Evolutionary conservation across 2,329 filamentous ascomycete genomes (phyloP).

Genomic region (Fusarium sp.): DNA sequence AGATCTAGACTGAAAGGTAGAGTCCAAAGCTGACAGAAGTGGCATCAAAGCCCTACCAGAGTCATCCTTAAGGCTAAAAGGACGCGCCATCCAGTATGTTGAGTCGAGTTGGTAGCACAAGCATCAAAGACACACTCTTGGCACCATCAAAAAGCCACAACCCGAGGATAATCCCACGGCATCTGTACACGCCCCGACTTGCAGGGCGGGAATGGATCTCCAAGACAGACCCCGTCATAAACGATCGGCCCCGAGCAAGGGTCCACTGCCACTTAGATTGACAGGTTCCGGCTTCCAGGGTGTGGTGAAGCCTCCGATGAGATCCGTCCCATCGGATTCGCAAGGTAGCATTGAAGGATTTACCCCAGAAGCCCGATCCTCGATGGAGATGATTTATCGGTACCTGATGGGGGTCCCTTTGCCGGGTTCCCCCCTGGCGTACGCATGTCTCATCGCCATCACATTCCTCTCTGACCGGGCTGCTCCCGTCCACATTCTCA

Average conservation of each 20-base stretch:
- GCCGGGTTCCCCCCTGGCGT: conserved; percentile 12
- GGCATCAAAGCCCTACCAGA: conserved; percentile 1
- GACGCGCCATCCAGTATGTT: conserved; percentile 56
- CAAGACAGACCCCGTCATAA: conserved; percentile 34
- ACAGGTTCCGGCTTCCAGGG: conserved; percentile 44
- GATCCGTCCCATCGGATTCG: conserved; percentile 37
- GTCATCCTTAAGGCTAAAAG: conserved; percentile 11
- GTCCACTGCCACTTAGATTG: conserved; percentile 33
- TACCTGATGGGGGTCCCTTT: conserved; percentile 26
- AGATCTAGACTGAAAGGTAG: background rate
- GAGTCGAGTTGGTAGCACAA: conserved; percentile 49
- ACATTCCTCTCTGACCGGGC: conserved; percentile 44
- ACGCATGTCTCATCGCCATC: conserved; percentile 41
- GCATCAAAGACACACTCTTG: conserved; percentile 31
- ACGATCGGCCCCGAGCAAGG: conserved; percentile 31
- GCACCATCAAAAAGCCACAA: conserved; percentile 32
- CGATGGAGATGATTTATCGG: conserved; percentile 25
- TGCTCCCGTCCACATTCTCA: conserved; percentile 48
- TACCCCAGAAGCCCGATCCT: conserved; percentile 36
- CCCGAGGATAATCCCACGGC: conserved; percentile 20
- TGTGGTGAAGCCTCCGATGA: conserved; percentile 23
- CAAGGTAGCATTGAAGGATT: conserved; percentile 27
- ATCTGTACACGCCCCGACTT: conserved; percentile 22
- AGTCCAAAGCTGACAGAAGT: background rate
- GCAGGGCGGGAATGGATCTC: conserved; percentile 40